Conservation (phyloP, 768 basidiomycete genomes). For the Tulasnella sp. region DNA sequence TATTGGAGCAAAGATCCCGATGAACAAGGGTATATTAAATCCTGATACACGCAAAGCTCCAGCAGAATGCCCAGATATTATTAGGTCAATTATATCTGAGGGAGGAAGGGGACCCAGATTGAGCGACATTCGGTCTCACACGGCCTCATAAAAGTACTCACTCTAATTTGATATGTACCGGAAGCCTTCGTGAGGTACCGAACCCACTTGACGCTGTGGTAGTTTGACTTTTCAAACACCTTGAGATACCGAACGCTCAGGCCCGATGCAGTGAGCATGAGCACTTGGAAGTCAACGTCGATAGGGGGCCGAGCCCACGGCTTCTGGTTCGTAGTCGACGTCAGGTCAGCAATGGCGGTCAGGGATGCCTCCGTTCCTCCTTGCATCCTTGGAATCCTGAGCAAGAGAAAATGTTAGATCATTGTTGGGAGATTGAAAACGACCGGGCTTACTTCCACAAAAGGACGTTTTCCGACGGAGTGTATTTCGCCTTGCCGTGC, state of each 20-base stretch:
- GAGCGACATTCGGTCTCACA: background rate
- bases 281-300: slow-evolving; percentile 95
- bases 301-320: slow-evolving; percentile 98
- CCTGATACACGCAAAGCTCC: background rate
- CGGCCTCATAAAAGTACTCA: slow-evolving; percentile 34
- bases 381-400: slow-evolving; percentile 81
- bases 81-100: background rate
- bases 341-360: slow-evolving; percentile 67
- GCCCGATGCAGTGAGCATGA: slow-evolving; percentile 98
- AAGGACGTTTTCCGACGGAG: slow-evolving; percentile 89
- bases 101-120: background rate
- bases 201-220: slow-evolving; percentile 94
- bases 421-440: background rate
- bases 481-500: slow-evolving; percentile 93
- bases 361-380: slow-evolving; percentile 87
- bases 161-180: slow-evolving; percentile 87
- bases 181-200: slow-evolving; percentile 89
- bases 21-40: background rate
- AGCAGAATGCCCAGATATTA: background rate
- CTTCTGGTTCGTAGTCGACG: slow-evolving; percentile 83
- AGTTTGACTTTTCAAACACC: slow-evolving; percentile 93
- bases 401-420: background rate
- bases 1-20: background rate
- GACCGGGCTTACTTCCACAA: slow-evolving; percentile 79
- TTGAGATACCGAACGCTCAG: slow-evolving; percentile 94